A percentile compares a stretch with the other conserved stretches of the same genome.
Evolutionary conservation across 805 yeast genomes (phyloP).

Genomic region (Zygosaccharomyces kombuchaensis): DNA sequence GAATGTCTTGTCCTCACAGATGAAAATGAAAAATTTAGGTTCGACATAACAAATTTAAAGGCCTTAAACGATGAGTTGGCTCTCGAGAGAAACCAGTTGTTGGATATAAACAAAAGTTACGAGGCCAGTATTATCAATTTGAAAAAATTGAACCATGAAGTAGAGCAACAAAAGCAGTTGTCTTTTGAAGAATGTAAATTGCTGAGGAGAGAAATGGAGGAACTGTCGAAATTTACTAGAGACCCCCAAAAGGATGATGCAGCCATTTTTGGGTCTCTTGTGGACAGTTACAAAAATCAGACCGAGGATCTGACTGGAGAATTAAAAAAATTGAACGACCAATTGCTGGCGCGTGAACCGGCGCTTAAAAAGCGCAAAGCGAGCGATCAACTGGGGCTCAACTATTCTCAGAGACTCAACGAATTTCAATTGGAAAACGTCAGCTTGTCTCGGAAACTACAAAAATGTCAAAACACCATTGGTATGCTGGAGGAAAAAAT

Average conservation of each 20-base stretch:
- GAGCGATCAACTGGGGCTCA: constrained; percentile 23
- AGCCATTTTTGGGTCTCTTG: constrained; percentile 34
- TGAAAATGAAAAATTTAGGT: constrained; percentile 28
- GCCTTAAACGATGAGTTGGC: constrained; percentile 34
- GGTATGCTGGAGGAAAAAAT: constrained; percentile 38
- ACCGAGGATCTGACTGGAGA: constrained; percentile 42
- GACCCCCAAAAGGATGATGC: constrained; percentile 7
- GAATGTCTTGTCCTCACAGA: constrained; percentile 37
- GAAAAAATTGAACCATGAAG: constrained; percentile 38
- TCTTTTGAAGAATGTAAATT: constrained; percentile 57
- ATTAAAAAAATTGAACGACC: constrained; percentile 32
- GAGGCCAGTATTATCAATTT: constrained; percentile 29
- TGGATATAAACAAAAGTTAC: constrained; percentile 27
- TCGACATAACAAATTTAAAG: constrained; percentile 26
- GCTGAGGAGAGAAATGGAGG: constrained; percentile 52
- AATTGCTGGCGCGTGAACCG: constrained; percentile 18
- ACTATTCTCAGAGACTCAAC: constrained; percentile 32
- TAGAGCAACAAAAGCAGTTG: constrained; percentile 48
- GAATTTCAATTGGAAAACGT: constrained; percentile 42
- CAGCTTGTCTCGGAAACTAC: constrained; percentile 36
- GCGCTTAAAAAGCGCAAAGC: constrained; percentile 30
- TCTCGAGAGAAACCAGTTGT: constrained; percentile 38
- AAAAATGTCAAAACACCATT: constrained; percentile 37
- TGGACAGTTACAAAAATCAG: constrained; percentile 54
- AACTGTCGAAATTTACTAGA: constrained; percentile 33